phyloP scores from a whole-genome alignment of 2,329 filamentous ascomycete species.

The Diplodia scrobiculata region DNA sequence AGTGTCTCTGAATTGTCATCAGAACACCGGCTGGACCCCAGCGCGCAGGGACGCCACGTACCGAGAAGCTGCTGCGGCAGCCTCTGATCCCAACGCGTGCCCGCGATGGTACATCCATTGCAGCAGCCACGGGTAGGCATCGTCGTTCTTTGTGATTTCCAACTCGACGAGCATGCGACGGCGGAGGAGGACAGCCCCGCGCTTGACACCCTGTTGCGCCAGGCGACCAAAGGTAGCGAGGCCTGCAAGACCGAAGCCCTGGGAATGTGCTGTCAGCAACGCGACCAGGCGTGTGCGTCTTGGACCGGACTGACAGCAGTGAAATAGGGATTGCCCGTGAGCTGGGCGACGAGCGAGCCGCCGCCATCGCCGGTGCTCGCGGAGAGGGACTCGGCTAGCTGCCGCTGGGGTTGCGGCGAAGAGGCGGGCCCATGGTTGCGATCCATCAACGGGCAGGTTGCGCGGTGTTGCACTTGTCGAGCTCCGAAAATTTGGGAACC shows the following conservation, averaged over 20 bases:
- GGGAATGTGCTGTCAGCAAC: constrained; percentile 26
- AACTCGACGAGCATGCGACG: constrained; percentile 89
- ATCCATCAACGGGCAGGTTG: constrained; percentile 38
- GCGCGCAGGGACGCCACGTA: neutral
- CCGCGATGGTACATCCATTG: constrained; percentile 83
- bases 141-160: constrained; percentile 91
- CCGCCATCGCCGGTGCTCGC: constrained; percentile 40
- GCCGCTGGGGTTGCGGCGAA: constrained; percentile 36
- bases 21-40: neutral
- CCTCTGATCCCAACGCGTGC: constrained; percentile 33
- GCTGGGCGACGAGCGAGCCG: constrained; percentile 48
- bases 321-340: constrained; percentile 57
- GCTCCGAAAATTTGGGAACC: constrained; percentile 29
- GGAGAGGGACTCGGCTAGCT: constrained; percentile 44
- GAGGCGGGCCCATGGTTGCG: constrained; percentile 36
- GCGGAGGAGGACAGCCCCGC: constrained; percentile 72
- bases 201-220: constrained; percentile 73
- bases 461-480: constrained; percentile 21
- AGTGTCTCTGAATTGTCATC: constrained; percentile 35
- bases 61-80: neutral
- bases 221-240: constrained; percentile 80
- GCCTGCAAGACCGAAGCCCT: constrained; percentile 86
- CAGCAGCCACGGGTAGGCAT: constrained; percentile 90
- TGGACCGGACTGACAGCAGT: constrained; percentile 60
- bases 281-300: constrained; percentile 40